These are phyloP conservation scores for Paraleonurus japonicus DNA, from an alignment of 257 asterid genomes.

Conservation along the genomic window DNA sequence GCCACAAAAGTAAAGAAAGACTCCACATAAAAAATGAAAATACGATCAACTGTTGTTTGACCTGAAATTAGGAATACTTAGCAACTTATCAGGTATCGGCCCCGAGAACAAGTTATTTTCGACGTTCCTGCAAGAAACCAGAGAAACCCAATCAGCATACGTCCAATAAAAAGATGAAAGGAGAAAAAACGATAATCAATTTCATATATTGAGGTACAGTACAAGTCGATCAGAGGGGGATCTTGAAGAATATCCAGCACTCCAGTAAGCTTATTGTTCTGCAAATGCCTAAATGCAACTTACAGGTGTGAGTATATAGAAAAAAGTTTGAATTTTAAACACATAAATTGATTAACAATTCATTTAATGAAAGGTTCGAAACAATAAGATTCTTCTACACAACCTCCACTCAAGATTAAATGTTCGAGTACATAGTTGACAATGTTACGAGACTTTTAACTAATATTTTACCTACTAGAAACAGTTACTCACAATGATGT, in stretches of 20 bases:
- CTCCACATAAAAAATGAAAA: neutral
- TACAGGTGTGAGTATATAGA: neutral
- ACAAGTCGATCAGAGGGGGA: conserved; percentile 79
- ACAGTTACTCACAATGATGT: conserved; percentile 60
- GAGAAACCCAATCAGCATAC: conserved; percentile 9
- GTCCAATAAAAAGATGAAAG: conserved; percentile 15
- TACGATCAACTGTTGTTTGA: conserved; percentile 24
- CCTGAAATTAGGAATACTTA: conserved; percentile 80
- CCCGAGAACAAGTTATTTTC: conserved; percentile 93
- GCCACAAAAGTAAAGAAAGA: neutral
- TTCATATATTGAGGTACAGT: conserved; percentile 27
- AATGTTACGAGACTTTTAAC: neutral
- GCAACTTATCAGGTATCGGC: conserved; percentile 71
- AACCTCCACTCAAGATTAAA: no score
- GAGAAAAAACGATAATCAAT: neutral
- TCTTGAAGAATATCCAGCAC: conserved; percentile 78
- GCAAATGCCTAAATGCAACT: conserved; percentile 81
- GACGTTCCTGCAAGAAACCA: conserved; percentile 53
- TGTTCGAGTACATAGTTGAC: no score
- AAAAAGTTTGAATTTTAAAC: neutral
- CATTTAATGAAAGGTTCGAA: neutral
- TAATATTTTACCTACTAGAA: neutral
- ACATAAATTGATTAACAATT: no score
- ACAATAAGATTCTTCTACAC: neutral
- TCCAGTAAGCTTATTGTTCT: conserved; percentile 80